Percentiles rank a stretch among this genome's conserved stretches.
These are phyloP conservation scores for Purshia tridentata DNA, from an alignment of 306 rosid species.

Conservation along the genomic window DNA sequence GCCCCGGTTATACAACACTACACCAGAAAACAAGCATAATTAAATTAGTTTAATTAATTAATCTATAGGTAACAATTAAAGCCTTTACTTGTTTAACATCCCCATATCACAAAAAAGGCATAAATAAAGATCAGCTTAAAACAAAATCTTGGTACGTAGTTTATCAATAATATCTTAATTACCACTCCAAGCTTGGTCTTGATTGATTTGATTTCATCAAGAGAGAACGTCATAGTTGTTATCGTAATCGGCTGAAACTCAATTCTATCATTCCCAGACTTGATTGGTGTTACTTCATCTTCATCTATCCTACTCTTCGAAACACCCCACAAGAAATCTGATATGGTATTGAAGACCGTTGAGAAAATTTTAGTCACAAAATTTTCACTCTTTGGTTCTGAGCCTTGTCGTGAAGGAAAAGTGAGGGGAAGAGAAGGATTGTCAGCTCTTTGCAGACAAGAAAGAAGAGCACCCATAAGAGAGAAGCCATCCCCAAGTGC, in stretches of 20 bases:
- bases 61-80: no score
- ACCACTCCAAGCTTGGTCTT: slow-evolving; percentile 58
- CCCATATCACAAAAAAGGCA: neutral
- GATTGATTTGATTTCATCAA: slow-evolving; percentile 45
- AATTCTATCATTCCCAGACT: slow-evolving; percentile 29
- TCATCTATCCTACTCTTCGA: slow-evolving; percentile 37
- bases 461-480: slow-evolving; percentile 61
- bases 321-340: slow-evolving; percentile 43
- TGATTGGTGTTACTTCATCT: slow-evolving; percentile 57
- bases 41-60: no score
- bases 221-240: slow-evolving; percentile 35
- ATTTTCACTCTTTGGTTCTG: slow-evolving; percentile 7
- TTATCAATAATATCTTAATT: slow-evolving; percentile 5
- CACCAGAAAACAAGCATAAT: no score
- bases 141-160: neutral
- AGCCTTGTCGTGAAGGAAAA: slow-evolving; percentile 38
- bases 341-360: slow-evolving; percentile 27
- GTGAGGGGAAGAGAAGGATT: slow-evolving; percentile 54
- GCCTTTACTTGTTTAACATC: no score
- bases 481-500: slow-evolving; percentile 72
- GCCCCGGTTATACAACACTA: no score
- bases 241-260: slow-evolving; percentile 34
- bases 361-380: slow-evolving; percentile 25
- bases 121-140: neutral
- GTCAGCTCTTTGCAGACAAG: slow-evolving; percentile 49